These are phyloP conservation scores for Parascedosporium putredinis DNA, from an alignment of 2,329 filamentous ascomycete genomes.

Conservation along the genomic window DNA sequence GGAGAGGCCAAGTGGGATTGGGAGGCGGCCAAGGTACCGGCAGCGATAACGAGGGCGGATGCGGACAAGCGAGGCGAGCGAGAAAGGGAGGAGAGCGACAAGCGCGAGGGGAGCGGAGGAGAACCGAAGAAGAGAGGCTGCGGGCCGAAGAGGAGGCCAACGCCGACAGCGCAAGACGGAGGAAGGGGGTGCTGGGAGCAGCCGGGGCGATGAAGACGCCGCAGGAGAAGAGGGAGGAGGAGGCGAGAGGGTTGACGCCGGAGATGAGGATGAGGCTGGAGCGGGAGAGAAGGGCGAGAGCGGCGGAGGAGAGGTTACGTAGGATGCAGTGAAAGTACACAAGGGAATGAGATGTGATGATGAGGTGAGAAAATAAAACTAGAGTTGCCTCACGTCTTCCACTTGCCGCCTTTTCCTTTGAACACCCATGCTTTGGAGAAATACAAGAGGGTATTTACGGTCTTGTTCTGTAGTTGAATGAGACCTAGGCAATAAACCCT, in stretches of 20 bases:
- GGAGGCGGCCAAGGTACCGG: conserved; percentile 63
- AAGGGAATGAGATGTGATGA: no score
- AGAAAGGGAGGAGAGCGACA: conserved; percentile 59
- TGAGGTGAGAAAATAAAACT: no score
- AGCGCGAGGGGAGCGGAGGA: conserved; percentile 60
- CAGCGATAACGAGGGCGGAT: conserved; percentile 59
- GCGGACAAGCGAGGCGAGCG: conserved; percentile 57
- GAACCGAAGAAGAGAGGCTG: conserved; percentile 64
- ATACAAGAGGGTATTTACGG: no score
- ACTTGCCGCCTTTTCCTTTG: no score
- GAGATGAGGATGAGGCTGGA: conserved; percentile 81
- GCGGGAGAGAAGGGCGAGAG: conserved; percentile 78
- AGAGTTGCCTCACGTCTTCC: no score
- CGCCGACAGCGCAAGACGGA: conserved; percentile 38
- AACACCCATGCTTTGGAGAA: no score
- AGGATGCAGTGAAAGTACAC: conserved; percentile 43
- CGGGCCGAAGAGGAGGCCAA: conserved; percentile 52
- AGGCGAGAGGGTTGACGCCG: conserved; percentile 71
- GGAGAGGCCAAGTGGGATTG: conserved; percentile 72
- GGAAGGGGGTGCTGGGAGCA: conserved; percentile 42
- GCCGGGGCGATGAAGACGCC: conserved; percentile 58
- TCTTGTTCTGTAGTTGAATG: no score
- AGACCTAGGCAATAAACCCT: no score
- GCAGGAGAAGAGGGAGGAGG: conserved; percentile 73
- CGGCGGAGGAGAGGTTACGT: conserved; percentile 78